Evolutionary conservation across 768 basidiomycete species (phyloP).

Genomic region (Mycena kentingensis): DNA sequence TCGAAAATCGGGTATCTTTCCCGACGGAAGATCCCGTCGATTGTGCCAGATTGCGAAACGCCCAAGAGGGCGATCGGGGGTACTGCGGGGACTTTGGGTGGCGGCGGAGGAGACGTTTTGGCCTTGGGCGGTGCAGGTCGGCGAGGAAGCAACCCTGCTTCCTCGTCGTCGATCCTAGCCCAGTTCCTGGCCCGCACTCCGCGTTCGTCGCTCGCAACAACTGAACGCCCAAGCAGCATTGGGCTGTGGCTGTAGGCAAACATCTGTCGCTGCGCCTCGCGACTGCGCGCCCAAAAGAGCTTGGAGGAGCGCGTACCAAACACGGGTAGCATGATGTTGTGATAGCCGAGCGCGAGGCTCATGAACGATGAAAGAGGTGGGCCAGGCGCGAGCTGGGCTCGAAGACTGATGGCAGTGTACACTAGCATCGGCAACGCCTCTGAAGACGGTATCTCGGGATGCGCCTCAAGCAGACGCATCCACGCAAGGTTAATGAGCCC

Average conservation of each 20-base stretch:
- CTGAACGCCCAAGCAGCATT: conserved; percentile 17
- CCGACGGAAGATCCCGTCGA: background rate
- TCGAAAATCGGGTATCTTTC: conserved; percentile 9
- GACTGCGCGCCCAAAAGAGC: conserved; percentile 22
- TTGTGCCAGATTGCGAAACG: conserved; percentile 10
- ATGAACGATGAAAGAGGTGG: conserved; percentile 13
- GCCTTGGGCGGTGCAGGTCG: background rate
- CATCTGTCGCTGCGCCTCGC: conserved; percentile 21
- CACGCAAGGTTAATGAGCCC: conserved; percentile 23
- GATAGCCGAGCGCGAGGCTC: conserved; percentile 25
- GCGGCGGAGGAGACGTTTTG: background rate
- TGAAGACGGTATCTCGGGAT: conserved; percentile 10
- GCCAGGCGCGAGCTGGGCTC: conserved; percentile 14
- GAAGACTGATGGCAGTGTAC: conserved; percentile 27
- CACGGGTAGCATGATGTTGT: conserved; percentile 24
- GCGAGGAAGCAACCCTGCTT: conserved; percentile 24
- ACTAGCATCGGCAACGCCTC: conserved; percentile 16
- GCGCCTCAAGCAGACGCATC: conserved; percentile 13
- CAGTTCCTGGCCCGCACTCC: conserved; percentile 30
- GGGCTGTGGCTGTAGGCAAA: conserved; percentile 11
- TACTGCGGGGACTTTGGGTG: background rate
- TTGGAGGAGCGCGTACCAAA: conserved; percentile 19
- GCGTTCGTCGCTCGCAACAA: conserved; percentile 12
- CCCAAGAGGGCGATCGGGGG: conserved; percentile 14
- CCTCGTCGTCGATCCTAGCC: conserved; percentile 55